Base-by-base conservation (phyloP, 805 yeast species). In the Spathaspora passalidarum region DNA sequence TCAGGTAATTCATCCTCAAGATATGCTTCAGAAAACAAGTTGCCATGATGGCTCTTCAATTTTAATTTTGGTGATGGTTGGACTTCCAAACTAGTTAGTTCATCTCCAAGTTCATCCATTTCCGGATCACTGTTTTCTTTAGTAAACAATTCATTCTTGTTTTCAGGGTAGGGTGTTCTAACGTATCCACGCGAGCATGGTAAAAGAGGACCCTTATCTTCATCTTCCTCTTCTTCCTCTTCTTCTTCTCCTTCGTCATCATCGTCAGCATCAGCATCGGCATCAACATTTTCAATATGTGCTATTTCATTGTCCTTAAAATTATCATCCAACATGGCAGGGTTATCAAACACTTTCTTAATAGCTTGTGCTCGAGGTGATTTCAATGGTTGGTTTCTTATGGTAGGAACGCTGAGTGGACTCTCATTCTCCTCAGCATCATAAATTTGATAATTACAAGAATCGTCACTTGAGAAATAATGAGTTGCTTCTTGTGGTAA, bases 281-380 rank as follows among this genome's bases (percentile, higher is more conserved):
- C 49, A 1, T 44, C 40, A 7, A 54, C 49, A 44, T 52, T 48
- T 18, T 57, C 65, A 29, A 57, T 61, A 44, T 63, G 65, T 42
- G 58, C 57, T 18, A 63, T 63, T 5, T 53, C 35, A 9, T 49
- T 13, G 23, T 38, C 40, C 4, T 45, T 32, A 22, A 40, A 44
- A 8, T 41, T 35, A 11, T 46, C 43, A 3, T 37, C 43, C 11
- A 60, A 56, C 75, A 72, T 69, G 1, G 73, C 76, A 1, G 74
- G 75, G 43, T 70, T 72, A 51, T 66, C 68, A 51, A 72, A 72
- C 2, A 71, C 75, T 49, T 62, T 63, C 49, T 63, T 69, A 41
- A 72, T 72, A 14, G 76, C 76, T 36, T 60, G 58, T 0, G 72
- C 73, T 35, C 66, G 50, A 1, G 73, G 72, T 19, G 72, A 65